Evolutionary conservation across 2,329 filamentous ascomycete species (phyloP).

Genomic region (Colletotrichum sojae): DNA sequence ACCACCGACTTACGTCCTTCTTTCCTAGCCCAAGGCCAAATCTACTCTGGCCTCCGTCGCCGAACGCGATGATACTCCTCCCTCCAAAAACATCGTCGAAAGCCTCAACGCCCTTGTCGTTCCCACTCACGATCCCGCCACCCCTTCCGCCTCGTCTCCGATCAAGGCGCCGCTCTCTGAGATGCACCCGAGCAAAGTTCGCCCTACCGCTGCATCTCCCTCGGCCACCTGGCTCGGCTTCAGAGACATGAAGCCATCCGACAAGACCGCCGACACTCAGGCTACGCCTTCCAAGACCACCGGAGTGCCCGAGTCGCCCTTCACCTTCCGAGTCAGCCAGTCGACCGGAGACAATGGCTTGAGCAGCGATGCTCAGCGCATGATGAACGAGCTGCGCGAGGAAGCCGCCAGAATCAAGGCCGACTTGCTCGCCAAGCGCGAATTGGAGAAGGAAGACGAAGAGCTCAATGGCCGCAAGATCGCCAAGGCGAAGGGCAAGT

Average conservation of each 20-base stretch:
- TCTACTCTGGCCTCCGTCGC: conserved; percentile 57
- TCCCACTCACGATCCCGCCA: conserved; percentile 55
- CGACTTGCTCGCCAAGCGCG: conserved; percentile 62
- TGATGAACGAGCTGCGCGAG: conserved; percentile 78
- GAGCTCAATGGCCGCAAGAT: conserved; percentile 74
- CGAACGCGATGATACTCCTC: conserved; percentile 58
- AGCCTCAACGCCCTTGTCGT: conserved; percentile 51
- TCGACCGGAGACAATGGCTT: conserved; percentile 66
- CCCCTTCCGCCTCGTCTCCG: conserved; percentile 75
- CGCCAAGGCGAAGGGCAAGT: conserved; percentile 83
- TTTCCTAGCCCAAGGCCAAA: conserved; percentile 46
- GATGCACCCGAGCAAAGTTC: conserved; percentile 92
- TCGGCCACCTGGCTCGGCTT: conserved; percentile 89
- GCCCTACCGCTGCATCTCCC: conserved; percentile 82
- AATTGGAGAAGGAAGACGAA: conserved; percentile 66
- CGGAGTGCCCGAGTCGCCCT: conserved; percentile 68
- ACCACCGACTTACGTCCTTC: conserved; percentile 32
- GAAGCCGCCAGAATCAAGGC: conserved; percentile 45
- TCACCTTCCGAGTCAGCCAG: conserved; percentile 75
- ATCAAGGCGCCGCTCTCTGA: conserved; percentile 81
- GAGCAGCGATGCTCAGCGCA: conserved; percentile 71
- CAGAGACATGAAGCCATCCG: conserved; percentile 76
- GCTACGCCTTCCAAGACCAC: conserved; percentile 75
- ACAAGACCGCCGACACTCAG: conserved; percentile 60
- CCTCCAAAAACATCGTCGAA: conserved; percentile 46